These are phyloP conservation scores for Podospora tetraspora DNA, from an alignment of 495 filamentous ascomycete genomes.

Conservation along the genomic window DNA sequence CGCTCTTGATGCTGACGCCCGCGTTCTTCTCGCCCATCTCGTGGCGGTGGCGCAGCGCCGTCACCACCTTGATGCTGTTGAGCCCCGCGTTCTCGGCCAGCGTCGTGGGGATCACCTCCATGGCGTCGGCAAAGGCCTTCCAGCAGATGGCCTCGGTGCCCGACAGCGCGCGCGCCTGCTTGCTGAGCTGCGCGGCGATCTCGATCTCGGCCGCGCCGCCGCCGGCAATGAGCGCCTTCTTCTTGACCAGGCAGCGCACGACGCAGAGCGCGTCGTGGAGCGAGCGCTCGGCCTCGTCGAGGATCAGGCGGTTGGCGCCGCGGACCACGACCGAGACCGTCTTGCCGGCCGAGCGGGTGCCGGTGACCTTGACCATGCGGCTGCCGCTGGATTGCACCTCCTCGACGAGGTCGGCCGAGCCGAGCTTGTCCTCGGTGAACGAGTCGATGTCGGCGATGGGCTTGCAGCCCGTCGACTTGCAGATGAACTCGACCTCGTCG, in stretches of 20 bases:
- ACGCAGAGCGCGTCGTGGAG: conserved; percentile 97
- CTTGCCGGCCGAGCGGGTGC: conserved; percentile 73
- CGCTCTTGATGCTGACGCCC: conserved; percentile 93
- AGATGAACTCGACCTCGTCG: conserved; percentile 98
- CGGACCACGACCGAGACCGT: conserved; percentile 92
- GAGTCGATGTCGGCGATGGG: conserved; percentile 98
- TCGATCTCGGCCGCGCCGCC: conserved; percentile 95
- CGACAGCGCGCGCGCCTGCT: conserved; percentile 71
- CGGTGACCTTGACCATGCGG: conserved; percentile 89
- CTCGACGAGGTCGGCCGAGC: conserved; percentile 90
- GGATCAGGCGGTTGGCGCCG: conserved; percentile 88
- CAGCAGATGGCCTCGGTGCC: conserved; percentile 97
- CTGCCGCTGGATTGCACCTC: conserved; percentile 82
- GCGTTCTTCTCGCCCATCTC: conserved; percentile 92
- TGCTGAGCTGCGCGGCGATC: conserved; percentile 74
- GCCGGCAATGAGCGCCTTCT: conserved; percentile 93
- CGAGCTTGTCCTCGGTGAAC: conserved; percentile 98
- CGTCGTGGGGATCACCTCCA: conserved; percentile 96
- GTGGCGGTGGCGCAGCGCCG: conserved; percentile 87
- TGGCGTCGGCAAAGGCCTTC: conserved; percentile 95
- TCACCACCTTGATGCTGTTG: conserved; percentile 98
- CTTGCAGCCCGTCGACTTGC: conserved; percentile 97
- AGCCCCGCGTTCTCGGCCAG: conserved; percentile 95
- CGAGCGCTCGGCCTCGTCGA: conserved; percentile 93
- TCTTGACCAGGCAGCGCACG: conserved; percentile 96